Base-by-base conservation (phyloP, 345 rosid genomes). In the Eucalyptus victrix region DNA sequence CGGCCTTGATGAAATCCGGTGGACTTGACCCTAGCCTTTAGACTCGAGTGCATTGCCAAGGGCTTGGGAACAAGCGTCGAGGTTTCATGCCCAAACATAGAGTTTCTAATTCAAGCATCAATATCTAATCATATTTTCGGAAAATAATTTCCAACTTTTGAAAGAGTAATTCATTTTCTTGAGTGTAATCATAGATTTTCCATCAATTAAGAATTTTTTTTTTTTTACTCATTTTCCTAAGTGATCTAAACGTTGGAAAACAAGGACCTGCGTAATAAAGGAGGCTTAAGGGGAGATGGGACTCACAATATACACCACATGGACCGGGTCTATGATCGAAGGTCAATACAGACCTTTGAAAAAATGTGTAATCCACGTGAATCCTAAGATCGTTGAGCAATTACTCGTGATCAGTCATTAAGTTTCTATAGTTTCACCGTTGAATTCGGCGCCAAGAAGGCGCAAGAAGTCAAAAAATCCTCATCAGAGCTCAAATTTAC, bases 141-240 rank as follows among this genome's bases (percentile, higher is more conserved):
- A 56, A 56, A 56, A 24, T 10, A 4, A 24, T 56, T 56, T 56
- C 3, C 30, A 23, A 56, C 24, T 56, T 56, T 24, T 24, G 0
- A 56, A 56, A 56, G 62, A 56, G 13, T 56, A 56, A 56, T 23
- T 24, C 30, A 24, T 56, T 56, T 56, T 56, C 30, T 56, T 56
- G 62, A 56, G 28, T 56, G 2, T 56, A 23, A 56, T 56, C 0
- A 56, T 56, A 56, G 3, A 56, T 56, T 56, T 53, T 19, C 1
- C 0, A 53, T 53, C 0, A 24, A 23, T 24, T 24, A 56, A 1
- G 30, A 56, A 23, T 4, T 8, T 2, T 4, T 56, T 56, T 56
- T 56, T 0, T 1, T 56, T 24, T 1, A 24, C 13, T 24, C 14
- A 56, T 56, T 24, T 56, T 23, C 1, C 30, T 24, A 56, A 24